Evolutionary conservation across 2,329 filamentous ascomycete species (phyloP).

Genomic region (Blastomyces parvus): DNA sequence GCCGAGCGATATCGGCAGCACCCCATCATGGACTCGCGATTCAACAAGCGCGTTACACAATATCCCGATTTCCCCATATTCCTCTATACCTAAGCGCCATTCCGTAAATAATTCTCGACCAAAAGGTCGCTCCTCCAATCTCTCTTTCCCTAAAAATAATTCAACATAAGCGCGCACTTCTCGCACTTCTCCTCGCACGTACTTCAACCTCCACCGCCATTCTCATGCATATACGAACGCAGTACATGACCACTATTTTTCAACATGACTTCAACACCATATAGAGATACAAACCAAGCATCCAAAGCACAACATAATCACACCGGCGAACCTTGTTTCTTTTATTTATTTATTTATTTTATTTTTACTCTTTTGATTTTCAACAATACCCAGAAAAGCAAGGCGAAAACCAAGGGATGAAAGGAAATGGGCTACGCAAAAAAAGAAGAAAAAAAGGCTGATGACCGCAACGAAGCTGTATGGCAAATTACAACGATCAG

Average conservation of each 20-base stretch:
- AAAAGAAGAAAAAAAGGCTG: not conserved
- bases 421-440: not conserved
- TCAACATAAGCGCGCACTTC: conserved; percentile 1
- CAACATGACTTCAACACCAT: conserved; percentile 27
- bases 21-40: not conserved
- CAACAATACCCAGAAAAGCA: conserved; percentile 20
- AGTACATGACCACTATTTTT: conserved; percentile 17
- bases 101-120: not conserved
- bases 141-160: not conserved
- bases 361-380: conserved; percentile 23
- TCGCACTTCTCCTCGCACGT: conserved; percentile 18
- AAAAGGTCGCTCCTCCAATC: not conserved
- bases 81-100: not conserved
- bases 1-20: not conserved
- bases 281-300: conserved; percentile 10
- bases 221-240: not conserved
- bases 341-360: not conserved
- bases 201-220: conserved; percentile 11
- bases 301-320: conserved; percentile 13
- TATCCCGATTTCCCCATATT: not conserved
- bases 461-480: not conserved
- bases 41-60: conserved; percentile 1
- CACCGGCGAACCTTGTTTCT: not conserved
- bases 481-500: not conserved
- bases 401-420: not conserved